Percentiles rank a stretch among this genome's conserved stretches.
phyloP scores from a whole-genome alignment of 2,329 filamentous ascomycete genomes.

The Fusarium fracticaudum region DNA sequence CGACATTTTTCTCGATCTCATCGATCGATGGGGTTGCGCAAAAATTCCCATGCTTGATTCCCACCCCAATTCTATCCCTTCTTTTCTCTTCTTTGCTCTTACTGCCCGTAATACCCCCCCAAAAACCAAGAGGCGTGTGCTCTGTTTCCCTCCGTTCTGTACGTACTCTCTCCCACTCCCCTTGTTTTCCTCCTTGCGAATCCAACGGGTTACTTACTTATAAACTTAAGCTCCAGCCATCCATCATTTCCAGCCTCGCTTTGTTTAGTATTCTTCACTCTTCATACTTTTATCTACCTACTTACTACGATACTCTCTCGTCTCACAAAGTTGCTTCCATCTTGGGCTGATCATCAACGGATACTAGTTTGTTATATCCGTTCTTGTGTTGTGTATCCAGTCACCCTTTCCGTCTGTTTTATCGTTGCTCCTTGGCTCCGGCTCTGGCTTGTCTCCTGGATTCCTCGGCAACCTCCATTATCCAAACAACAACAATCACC shows the following conservation, averaged over 20 bases:
- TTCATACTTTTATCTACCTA: slow-evolving; percentile 2
- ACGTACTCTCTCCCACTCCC: slow-evolving; percentile 16
- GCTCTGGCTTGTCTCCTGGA: slow-evolving; percentile 9
- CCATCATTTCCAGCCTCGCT: slow-evolving; percentile 27
- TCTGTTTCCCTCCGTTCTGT: not conserved
- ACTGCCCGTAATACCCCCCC: slow-evolving; percentile 1
- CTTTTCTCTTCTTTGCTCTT: slow-evolving; percentile 23
- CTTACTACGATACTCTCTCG: not conserved
- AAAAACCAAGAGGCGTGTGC: not conserved
- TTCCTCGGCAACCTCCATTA: slow-evolving; percentile 17
- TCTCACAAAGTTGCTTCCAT: not conserved
- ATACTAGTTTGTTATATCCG: not conserved
- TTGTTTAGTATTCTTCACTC: slow-evolving; percentile 22
- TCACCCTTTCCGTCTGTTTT: not conserved
- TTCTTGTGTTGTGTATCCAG: not conserved
- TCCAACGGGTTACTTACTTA: slow-evolving; percentile 28
- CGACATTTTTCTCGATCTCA: slow-evolving; percentile 46
- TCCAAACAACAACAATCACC: slow-evolving; percentile 13
- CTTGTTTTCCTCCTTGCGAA: slow-evolving; percentile 24
- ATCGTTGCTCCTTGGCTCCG: slow-evolving; percentile 8
- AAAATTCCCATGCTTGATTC: slow-evolving; percentile 42
- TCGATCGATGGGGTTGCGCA: slow-evolving; percentile 51
- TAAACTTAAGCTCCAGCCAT: slow-evolving; percentile 40
- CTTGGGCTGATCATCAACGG: not conserved
- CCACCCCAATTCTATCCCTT: slow-evolving; percentile 41